Evolutionary conservation across 176 grass and related monocot genomes (phyloP), one percentile per base, ranked within the genome.

Genomic region (Musa itinerans): DNA sequence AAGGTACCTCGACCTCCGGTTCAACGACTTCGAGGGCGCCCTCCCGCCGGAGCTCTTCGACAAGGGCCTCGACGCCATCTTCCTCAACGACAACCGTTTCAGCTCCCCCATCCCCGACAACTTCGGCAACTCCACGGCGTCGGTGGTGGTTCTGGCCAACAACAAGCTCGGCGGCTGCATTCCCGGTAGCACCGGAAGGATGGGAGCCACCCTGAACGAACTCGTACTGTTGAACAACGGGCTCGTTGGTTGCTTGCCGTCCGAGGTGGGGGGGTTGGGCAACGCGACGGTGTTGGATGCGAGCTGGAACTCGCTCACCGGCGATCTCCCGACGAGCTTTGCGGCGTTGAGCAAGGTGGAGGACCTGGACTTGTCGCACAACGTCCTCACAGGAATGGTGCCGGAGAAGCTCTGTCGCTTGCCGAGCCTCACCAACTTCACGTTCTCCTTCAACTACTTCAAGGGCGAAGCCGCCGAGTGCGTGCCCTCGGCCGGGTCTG

Each of bases 31-130:
- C 48, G 68, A 70, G 43, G 68, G 68, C 19, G 43, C 68, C 16
- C 17, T 70, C 43, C 68, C 68, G 19, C 20, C 68, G 68, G 68
- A 70, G 43, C 68, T 70, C 43, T 70, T 70, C 48, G 68, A 70
- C 68, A 70, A 70, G 68, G 17, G 11, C 9, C 34, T 70, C 17
- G 68, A 70, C 2, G 68, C 43, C 43, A 70, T 70, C 68, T 70
- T 70, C 68, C 11, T 70, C 19, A 70, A 70, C 43, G 3, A 52
- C 68, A 70, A 70, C 19, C 50, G 68, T 16, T 70, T 70, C 9
- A 70, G 17, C 68, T 50, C 34, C 0, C 7, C 9, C 8, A 51
- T 70, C 17, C 68, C 68, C 2, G 34, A 70, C 15, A 70, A 70
- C 10, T 70, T 70, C 2, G 68, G 68, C 17, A 70, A 70, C 25